These are phyloP conservation scores for Dioszegia hungarica DNA, from an alignment of 768 basidiomycete species.

Conservation along the genomic window DNA sequence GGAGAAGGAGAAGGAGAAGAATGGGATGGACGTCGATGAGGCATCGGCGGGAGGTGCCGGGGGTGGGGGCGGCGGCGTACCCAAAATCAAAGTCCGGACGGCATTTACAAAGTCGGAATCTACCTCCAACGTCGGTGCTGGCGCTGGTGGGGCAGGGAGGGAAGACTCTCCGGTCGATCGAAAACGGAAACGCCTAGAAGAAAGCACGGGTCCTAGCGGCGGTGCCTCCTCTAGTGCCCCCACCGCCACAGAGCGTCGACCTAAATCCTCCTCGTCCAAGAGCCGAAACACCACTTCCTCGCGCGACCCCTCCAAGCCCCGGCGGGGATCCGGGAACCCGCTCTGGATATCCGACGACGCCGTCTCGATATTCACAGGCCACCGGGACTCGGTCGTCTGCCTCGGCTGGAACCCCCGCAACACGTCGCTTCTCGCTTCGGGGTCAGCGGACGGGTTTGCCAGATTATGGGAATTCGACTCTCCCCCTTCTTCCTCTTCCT, in stretches of 20 bases:
- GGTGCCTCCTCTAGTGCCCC: neutral
- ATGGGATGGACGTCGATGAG: neutral
- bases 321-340: neutral
- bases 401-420: slow-evolving; percentile 46
- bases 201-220: neutral
- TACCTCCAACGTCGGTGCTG: no score
- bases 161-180: slow-evolving; percentile 1
- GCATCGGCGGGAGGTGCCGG: neutral
- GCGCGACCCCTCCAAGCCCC: neutral
- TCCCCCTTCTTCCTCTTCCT: neutral
- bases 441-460: slow-evolving; percentile 33
- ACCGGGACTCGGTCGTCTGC: slow-evolving; percentile 32
- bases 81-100: neutral
- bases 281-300: neutral
- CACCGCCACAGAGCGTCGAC: neutral
- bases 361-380: slow-evolving; percentile 18
- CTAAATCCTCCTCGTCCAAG: neutral
- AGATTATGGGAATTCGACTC: slow-evolving; percentile 42
- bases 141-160: no score
- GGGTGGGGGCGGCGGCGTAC: no score
- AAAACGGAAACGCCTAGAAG: slow-evolving; percentile 14
- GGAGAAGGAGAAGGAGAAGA: neutral
- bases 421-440: slow-evolving; percentile 32
- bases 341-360: slow-evolving; percentile 12
- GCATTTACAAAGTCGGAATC: no score